Percentiles rank a stretch among this genome's conserved stretches.
Evolutionary conservation across 2,329 filamentous ascomycete species (phyloP).

Genomic region (Pestalotiopsis sp.): DNA sequence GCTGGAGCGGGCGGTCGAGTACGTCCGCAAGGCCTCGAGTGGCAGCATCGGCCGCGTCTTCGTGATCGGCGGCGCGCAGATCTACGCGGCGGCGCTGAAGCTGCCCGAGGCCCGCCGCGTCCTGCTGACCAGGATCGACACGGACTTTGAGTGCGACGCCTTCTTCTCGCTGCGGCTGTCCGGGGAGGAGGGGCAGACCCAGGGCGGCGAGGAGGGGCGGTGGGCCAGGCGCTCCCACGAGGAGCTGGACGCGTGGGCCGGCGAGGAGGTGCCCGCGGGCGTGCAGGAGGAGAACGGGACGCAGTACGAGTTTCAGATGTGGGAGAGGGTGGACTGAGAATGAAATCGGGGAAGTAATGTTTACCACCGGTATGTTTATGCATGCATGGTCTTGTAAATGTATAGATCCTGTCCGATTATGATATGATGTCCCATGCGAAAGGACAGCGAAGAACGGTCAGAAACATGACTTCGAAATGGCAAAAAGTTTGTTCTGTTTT

Average conservation of each 20-base stretch:
- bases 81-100: conserved; percentile 74
- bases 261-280: conserved; percentile 61
- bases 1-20: conserved; percentile 58
- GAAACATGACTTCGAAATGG: too few species aligned
- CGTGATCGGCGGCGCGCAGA: conserved; percentile 87
- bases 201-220: conserved; percentile 28
- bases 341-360: neutral
- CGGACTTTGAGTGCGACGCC: conserved; percentile 76
- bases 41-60: conserved; percentile 64
- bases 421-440: too few species aligned
- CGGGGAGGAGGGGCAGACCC: conserved; percentile 24
- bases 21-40: conserved; percentile 42
- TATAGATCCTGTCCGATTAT: too few species aligned
- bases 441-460: too few species aligned
- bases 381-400: too few species aligned
- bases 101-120: conserved; percentile 61
- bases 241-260: conserved; percentile 65
- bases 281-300: conserved; percentile 65
- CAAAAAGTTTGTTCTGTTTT: too few species aligned
- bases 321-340: conserved; percentile 53
- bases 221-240: conserved; percentile 59
- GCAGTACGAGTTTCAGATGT: conserved; percentile 74
- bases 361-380: neutral
- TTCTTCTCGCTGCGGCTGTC: conserved; percentile 67
- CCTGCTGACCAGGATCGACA: conserved; percentile 69